These are phyloP conservation scores for Mortierella sp. DNA, from an alignment of 371 early-diverging fungal genomes.

Conservation along the genomic window DNA sequence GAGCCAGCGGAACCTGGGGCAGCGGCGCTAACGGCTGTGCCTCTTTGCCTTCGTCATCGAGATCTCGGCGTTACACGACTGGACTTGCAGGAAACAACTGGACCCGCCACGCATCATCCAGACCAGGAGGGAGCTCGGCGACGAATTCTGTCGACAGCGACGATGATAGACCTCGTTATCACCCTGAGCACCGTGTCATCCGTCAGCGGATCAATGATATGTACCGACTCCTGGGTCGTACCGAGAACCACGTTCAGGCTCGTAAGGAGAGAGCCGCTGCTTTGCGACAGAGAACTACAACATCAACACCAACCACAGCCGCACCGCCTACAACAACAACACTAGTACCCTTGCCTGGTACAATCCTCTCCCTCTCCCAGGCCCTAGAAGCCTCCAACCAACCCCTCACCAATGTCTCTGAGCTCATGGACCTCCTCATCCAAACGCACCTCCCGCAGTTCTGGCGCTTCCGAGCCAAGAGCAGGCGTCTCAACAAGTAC, in stretches of 20 bases:
- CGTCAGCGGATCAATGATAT: slow-evolving; percentile 13
- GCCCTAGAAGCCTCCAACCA: background rate
- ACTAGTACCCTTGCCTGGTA: background rate
- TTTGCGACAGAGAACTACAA: too few species aligned
- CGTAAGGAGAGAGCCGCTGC: background rate
- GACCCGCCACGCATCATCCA: background rate
- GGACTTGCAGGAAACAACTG: background rate
- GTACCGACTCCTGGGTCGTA: background rate
- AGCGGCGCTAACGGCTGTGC: background rate
- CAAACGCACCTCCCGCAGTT: slow-evolving; percentile 27
- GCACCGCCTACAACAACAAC: background rate
- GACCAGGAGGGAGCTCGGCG: background rate
- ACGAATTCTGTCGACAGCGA: background rate
- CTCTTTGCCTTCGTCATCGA: background rate
- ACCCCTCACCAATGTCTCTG: background rate
- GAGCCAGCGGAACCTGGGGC: background rate
- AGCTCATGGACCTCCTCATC: slow-evolving; percentile 30
- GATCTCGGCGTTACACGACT: background rate
- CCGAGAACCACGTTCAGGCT: background rate
- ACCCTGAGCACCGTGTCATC: slow-evolving; percentile 14
- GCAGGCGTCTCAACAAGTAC: background rate
- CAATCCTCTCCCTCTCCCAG: background rate
- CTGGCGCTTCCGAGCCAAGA: slow-evolving; percentile 19
- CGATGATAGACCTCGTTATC: background rate
- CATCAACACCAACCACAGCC: background rate